Evolutionary conservation across 768 basidiomycete species (phyloP).

Genomic region (Thelephora ganbajun): DNA sequence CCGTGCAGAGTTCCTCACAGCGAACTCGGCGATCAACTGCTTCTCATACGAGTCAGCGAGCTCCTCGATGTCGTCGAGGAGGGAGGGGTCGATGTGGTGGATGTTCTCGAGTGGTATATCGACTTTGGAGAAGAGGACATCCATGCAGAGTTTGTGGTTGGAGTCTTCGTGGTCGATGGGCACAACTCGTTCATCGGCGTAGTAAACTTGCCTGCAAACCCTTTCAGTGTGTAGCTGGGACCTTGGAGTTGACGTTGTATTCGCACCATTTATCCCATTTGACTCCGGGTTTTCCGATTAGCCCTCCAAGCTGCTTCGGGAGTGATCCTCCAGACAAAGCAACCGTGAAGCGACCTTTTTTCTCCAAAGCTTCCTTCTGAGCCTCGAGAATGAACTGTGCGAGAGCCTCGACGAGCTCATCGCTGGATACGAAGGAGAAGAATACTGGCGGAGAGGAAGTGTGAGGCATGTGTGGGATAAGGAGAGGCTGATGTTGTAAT

Average conservation of each 20-base stretch:
- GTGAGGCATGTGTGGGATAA: constrained; percentile 3
- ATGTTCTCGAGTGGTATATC: constrained; percentile 58
- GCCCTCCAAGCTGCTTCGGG: constrained; percentile 64
- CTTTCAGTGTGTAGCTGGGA: not conserved
- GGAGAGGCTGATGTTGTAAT: not conserved
- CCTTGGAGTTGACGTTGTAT: not conserved
- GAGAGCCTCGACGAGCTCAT: constrained; percentile 48
- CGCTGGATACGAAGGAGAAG: constrained; percentile 46
- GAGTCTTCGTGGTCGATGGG: constrained; percentile 89
- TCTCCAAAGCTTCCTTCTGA: constrained; percentile 80
- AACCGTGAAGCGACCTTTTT: constrained; percentile 82
- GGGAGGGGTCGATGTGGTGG: constrained; percentile 60
- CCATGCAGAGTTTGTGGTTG: constrained; percentile 68
- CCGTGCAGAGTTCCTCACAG: constrained; percentile 82
- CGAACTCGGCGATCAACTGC: constrained; percentile 81
- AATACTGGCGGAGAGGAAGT: constrained; percentile 58
- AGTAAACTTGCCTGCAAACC: constrained; percentile 80
- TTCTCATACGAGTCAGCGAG: constrained; percentile 73
- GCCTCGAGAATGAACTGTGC: constrained; percentile 76
- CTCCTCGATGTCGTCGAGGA: constrained; percentile 65
- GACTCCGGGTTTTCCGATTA: constrained; percentile 47
- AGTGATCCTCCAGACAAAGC: constrained; percentile 92
- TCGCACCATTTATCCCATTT: constrained; percentile 92
- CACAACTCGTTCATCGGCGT: constrained; percentile 91
- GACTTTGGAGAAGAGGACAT: constrained; percentile 69